Conservation (phyloP, 2,329 filamentous ascomycete genomes). For the Monosporascus sp. region DNA sequence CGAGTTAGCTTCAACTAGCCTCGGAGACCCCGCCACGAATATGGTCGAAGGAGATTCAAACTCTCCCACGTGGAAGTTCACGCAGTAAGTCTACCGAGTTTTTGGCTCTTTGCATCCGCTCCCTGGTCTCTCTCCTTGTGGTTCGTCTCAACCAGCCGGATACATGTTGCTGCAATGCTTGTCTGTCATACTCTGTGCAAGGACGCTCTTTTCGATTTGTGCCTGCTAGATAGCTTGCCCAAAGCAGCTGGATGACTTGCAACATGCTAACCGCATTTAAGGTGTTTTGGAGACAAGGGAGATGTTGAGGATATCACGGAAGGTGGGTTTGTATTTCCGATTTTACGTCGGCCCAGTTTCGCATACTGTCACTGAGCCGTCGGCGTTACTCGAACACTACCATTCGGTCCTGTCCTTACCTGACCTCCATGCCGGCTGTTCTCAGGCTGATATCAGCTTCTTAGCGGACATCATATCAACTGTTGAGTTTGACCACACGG, state of each 20-base stretch:
- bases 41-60: conserved; percentile 96
- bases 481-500: conserved; percentile 85
- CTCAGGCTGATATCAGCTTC: conserved; percentile 17
- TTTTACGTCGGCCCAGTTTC: not conserved
- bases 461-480: conserved; percentile 86
- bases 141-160: not conserved
- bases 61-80: conserved; percentile 99
- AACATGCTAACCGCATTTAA: conserved; percentile 29
- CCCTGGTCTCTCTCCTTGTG: conserved; percentile 1
- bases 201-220: too few relatives aligned
- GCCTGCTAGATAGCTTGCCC: too few relatives aligned
- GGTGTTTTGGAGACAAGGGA: conserved; percentile 99
- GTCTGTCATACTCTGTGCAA: too few relatives aligned
- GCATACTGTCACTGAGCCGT: not conserved
- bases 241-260: not conserved
- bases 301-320: conserved; percentile 99
- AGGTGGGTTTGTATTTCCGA: conserved; percentile 48
- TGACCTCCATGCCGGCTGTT: not conserved
- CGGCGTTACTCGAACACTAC: not conserved
- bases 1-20: conserved; percentile 15
- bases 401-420: not conserved
- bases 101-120: conserved; percentile 22
- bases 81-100: conserved; percentile 64
- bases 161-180: too few relatives aligned
- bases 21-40: conserved; percentile 41